Percentiles rank a stretch among this genome's conserved stretches.
Conservation (phyloP, 2,329 filamentous ascomycete genomes). For the Penicillium sp. region DNA sequence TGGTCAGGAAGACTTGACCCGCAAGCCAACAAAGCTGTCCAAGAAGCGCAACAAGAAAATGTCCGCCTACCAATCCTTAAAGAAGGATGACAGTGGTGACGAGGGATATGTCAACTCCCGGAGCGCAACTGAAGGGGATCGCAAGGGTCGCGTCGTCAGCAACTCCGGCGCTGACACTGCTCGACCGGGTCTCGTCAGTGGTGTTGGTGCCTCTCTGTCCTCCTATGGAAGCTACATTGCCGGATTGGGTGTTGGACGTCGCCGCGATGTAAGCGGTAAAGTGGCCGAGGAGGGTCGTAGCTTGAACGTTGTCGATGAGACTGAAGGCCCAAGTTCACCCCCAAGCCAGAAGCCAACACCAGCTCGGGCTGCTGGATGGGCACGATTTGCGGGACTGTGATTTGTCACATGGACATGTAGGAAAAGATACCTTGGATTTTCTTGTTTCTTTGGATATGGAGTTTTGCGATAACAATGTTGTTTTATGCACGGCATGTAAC, state of each 20-base stretch:
- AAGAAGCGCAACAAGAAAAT: constrained; percentile 44
- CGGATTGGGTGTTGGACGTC: constrained; percentile 51
- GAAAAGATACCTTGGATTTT: constrained; percentile 14
- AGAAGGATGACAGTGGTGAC: constrained; percentile 37
- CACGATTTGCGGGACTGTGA: constrained; percentile 53
- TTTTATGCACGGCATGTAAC: constrained; percentile 32
- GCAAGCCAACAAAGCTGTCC: constrained; percentile 40
- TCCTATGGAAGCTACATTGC: constrained; percentile 53
- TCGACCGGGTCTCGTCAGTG: constrained; percentile 29
- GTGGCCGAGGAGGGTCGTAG: constrained; percentile 54
- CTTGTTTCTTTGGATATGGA: constrained; percentile 17
- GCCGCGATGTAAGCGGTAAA: constrained; percentile 56
- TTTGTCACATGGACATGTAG: background rate
- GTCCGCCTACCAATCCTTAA: constrained; percentile 44
- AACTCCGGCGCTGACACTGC: constrained; percentile 50
- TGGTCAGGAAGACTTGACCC: constrained; percentile 26
- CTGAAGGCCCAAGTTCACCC: constrained; percentile 14
- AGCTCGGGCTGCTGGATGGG: constrained; percentile 53
- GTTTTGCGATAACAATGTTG: constrained; percentile 19
- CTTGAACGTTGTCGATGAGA: constrained; percentile 30
- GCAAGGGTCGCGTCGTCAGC: constrained; percentile 52
- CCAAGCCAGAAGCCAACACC: constrained; percentile 28
- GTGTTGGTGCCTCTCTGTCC: constrained; percentile 39
- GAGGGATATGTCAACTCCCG: constrained; percentile 24
- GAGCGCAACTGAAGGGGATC: constrained; percentile 39